Evolutionary conservation across 805 yeast species (phyloP), one percentile per base, ranked within the genome.

Genomic region (Monosporozyma solicola): DNA sequence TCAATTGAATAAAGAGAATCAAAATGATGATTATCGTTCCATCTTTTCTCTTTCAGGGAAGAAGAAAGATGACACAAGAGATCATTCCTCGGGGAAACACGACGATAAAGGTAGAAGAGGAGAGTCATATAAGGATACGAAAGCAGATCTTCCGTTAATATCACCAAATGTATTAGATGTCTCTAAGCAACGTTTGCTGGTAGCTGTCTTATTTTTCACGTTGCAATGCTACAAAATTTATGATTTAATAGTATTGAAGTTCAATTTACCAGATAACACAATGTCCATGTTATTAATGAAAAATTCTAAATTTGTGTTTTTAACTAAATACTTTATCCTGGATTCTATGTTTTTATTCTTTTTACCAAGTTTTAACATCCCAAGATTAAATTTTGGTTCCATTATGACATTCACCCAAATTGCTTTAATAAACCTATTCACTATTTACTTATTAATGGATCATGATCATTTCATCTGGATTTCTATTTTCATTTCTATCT

Each of bases 141-240:
- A 20, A 16, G 39, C 41, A 8, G 29, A 46, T 20, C 33, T 58
- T 45, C 73, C 83, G 3, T 69, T 86, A 44, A 81, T 92, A 44
- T 87, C 96, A 0, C 75, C 80, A 15, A 70, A 76, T 6, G 72
- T 83, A 1, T 64, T 91, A 27, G 96, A 89, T 57, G 79, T 80
- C 5, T 87, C 87, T 2, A 80, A 87, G 13, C 99, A 92, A 67
- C 73, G 96, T 55, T 67, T 82, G 37, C 76, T 87, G 52, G 76
- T 82, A 2, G 66, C 83, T n/a, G 78, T 87, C 1, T 55, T 87
- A 10, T 87, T 89, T 63, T 72, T 79, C 2, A 73, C 86, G 35
- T 74, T 92, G n/a, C 97, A 91, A 67, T 80, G 87, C n/a, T 86
- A 86, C 80, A 92, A 94, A 64, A 53, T 87, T 1, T 87, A 85